Conservation (phyloP, 768 basidiomycete genomes). For the Psilocybe subaeruginosa region DNA sequence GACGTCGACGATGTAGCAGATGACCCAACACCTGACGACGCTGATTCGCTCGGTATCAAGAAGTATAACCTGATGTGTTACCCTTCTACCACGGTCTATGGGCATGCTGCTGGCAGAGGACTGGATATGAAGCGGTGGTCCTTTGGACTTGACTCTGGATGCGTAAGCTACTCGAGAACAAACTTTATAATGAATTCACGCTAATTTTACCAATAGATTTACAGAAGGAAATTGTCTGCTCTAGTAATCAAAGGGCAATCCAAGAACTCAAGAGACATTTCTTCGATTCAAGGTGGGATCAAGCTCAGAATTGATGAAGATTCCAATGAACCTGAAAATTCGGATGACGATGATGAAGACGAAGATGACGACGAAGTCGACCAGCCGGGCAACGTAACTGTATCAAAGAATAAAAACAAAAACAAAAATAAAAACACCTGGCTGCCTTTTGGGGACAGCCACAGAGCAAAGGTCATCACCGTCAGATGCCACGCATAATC, state of each 20-base stretch:
- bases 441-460: slow-evolving; percentile 61
- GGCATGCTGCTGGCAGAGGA: slow-evolving; percentile 80
- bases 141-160: slow-evolving; percentile 86
- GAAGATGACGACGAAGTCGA: slow-evolving; percentile 21
- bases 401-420: slow-evolving; percentile 6
- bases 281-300: slow-evolving; percentile 22
- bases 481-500: slow-evolving; percentile 45
- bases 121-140: slow-evolving; percentile 85
- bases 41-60: slow-evolving; percentile 15
- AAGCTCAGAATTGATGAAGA: slow-evolving; percentile 14
- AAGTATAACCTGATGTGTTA: slow-evolving; percentile 55
- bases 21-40: slow-evolving; percentile 2
- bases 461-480: slow-evolving; percentile 51
- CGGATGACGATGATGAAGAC: slow-evolving; percentile 18
- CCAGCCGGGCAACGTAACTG: slow-evolving; percentile 13
- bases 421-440: slow-evolving; percentile 17
- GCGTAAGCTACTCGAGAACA: slow-evolving; percentile 49
- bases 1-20: slow-evolving; percentile 9
- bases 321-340: neutral
- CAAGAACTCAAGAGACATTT: neutral
- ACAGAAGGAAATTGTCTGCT: slow-evolving; percentile 65
- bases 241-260: slow-evolving; percentile 52
- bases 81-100: slow-evolving; percentile 83
- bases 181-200: neutral
- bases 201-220: slow-evolving; percentile 39